Evolutionary conservation across 371 early-diverging fungal species (phyloP).

Genomic region (Fennellomyces sp.): DNA sequence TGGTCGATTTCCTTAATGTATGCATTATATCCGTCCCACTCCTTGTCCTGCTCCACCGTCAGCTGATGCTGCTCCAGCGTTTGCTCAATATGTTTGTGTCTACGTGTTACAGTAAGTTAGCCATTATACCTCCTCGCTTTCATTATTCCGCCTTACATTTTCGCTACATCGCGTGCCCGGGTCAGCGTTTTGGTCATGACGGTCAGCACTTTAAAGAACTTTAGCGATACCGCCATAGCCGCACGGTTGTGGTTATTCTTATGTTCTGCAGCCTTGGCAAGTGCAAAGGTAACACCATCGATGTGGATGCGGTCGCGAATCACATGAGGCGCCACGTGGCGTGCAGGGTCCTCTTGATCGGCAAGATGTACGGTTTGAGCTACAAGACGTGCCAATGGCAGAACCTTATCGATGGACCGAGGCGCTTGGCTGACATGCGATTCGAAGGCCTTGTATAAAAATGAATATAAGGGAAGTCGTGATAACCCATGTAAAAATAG

Average conservation of each 20-base stretch:
- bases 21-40: conserved; percentile 47
- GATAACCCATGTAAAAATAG: neutral
- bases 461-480: neutral
- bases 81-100: conserved; percentile 43
- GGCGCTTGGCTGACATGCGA: conserved; percentile 19
- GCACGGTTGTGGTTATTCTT: conserved; percentile 23
- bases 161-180: conserved; percentile 48
- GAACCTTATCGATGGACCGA: conserved; percentile 36
- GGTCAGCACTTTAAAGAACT: conserved; percentile 44
- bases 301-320: conserved; percentile 41
- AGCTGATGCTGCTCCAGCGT: conserved; percentile 25
- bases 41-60: conserved; percentile 24
- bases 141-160: conserved; percentile 31
- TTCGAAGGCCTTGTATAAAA: conserved; percentile 32
- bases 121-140: no score
- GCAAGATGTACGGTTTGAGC: conserved; percentile 24
- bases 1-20: conserved; percentile 39
- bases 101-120: conserved; percentile 11
- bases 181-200: conserved; percentile 31
- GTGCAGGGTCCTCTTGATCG: conserved; percentile 19
- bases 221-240: conserved; percentile 26
- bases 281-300: conserved; percentile 37
- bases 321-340: conserved; percentile 25
- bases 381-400: conserved; percentile 34
- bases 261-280: conserved; percentile 34